These are phyloP conservation scores for Fusarium sambucinum DNA, from an alignment of 2,329 filamentous ascomycete species.

Conservation along the genomic window DNA sequence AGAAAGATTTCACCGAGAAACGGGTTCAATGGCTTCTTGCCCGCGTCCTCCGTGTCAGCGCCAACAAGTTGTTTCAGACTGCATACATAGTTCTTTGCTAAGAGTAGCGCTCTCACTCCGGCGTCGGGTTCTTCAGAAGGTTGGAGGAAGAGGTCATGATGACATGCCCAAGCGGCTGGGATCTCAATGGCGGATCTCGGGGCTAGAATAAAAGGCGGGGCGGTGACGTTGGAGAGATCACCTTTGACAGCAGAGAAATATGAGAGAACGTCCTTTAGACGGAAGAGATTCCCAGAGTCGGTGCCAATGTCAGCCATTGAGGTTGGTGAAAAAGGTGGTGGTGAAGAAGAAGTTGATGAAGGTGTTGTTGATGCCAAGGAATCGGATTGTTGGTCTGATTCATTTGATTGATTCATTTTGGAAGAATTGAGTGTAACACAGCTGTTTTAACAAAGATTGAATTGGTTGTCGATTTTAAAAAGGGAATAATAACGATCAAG, in stretches of 20 bases:
- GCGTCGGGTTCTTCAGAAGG: slow-evolving; percentile 23
- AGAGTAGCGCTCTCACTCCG: slow-evolving; percentile 11
- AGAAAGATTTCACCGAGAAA: slow-evolving; percentile 65
- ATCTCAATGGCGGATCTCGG: slow-evolving; percentile 64
- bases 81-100: slow-evolving; percentile 24
- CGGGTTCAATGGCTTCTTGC: slow-evolving; percentile 65
- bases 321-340: slow-evolving; percentile 4
- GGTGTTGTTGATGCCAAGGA: slow-evolving; percentile 14
- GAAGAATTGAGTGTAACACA: background rate
- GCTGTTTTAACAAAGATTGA: background rate
- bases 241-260: slow-evolving; percentile 54
- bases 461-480: background rate
- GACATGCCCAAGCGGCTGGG: slow-evolving; percentile 61
- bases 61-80: slow-evolving; percentile 23
- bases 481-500: slow-evolving; percentile 11
- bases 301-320: slow-evolving; percentile 24
- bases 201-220: slow-evolving; percentile 63
- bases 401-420: slow-evolving; percentile 1
- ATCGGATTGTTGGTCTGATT: background rate
- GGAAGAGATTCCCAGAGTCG: slow-evolving; percentile 19
- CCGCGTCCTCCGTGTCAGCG: slow-evolving; percentile 11
- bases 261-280: slow-evolving; percentile 18
- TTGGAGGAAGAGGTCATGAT: slow-evolving; percentile 30
- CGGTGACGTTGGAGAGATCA: slow-evolving; percentile 65
- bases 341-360: background rate